A percentile compares a stretch with the other conserved stretches of the same genome.
Evolutionary conservation across 192 early-diverging fungal species (phyloP).

Genomic region (Glomus cerebriforme): DNA sequence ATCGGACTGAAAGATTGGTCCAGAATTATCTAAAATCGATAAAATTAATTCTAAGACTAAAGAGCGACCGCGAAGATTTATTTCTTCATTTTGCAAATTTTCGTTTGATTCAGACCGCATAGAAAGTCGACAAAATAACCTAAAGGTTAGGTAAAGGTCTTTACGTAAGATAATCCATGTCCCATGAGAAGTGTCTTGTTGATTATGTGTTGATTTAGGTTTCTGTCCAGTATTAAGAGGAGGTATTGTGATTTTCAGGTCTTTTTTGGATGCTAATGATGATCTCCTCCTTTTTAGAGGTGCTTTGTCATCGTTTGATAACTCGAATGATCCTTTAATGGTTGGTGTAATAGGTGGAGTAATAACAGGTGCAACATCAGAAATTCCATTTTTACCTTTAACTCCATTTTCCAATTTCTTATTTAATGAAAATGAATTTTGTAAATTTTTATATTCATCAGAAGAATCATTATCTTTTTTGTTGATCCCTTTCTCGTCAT

Average conservation of each 20-base stretch:
- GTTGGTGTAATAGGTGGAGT: background rate
- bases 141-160: constrained; percentile 48
- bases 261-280: constrained; percentile 21
- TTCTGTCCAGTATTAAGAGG: background rate
- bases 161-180: constrained; percentile 38
- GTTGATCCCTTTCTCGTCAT: background rate
- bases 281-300: constrained; percentile 11
- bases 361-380: background rate
- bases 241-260: constrained; percentile 19
- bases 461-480: background rate
- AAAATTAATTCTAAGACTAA: constrained; percentile 48
- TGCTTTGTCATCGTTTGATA: background rate
- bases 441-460: background rate
- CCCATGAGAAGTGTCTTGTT: constrained; percentile 19
- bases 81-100: constrained; percentile 44
- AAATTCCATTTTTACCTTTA: background rate
- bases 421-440: no score
- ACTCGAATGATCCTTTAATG: background rate
- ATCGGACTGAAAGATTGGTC: constrained; percentile 46
- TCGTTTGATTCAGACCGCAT: constrained; percentile 37
- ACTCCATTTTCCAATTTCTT: background rate
- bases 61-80: constrained; percentile 44
- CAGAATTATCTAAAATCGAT: constrained; percentile 53
- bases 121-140: constrained; percentile 45
- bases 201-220: constrained; percentile 34